Base-by-base conservation (phyloP, 495 filamentous ascomycete genomes). In the Aspergillus bertholletiae region DNA sequence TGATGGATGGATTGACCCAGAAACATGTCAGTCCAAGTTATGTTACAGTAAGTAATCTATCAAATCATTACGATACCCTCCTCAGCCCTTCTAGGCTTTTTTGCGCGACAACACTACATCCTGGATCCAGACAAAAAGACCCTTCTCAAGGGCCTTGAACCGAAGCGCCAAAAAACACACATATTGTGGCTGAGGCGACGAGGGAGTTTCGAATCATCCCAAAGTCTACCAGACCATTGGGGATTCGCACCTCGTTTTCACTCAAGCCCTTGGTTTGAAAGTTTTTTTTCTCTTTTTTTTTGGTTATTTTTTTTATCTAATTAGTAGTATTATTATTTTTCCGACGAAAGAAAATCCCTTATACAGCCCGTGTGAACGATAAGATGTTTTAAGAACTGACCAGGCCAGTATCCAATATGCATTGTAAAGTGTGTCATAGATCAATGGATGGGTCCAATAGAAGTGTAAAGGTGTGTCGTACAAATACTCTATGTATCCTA, bases 161-260 rank as follows among this genome's bases (percentile, higher is more conserved):
- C 15, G 20, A 30, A 47, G 18, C 8, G 26, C 45, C 45, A 18
- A 46, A 26, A 12, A n/a, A n/a, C n/a, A 15, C 17, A 37, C 34
- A 5, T 37, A 37, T 5, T 15, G 39, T 43, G 39, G 39, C 39
- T 35, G 26, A 15, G 28, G 17, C 24, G 15, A 44, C 17, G 28
- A 57, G 50, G 41, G 34, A 34, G 51, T 58, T 62, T 59, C 53
- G 53, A 56, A 56, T 56, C 40, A 45, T 53, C 55, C 53, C 22
- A 32, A 32, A 46, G 47, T 53, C 43, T 34, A 26, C 23, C 5
- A 49, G 46, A 8, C 24, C 28, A 30, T 49, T 30, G 39, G 50
- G 18, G 26, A 32, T 53, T n/a, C 50, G 50, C 39, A 53, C 21
- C 1, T 34, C 44, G 41, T 53, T 53, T 53, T 39, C 23, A 45